phyloP scores from a whole-genome alignment of 306 rosid genomes.

The Trichosanthes cucumerina region DNA sequence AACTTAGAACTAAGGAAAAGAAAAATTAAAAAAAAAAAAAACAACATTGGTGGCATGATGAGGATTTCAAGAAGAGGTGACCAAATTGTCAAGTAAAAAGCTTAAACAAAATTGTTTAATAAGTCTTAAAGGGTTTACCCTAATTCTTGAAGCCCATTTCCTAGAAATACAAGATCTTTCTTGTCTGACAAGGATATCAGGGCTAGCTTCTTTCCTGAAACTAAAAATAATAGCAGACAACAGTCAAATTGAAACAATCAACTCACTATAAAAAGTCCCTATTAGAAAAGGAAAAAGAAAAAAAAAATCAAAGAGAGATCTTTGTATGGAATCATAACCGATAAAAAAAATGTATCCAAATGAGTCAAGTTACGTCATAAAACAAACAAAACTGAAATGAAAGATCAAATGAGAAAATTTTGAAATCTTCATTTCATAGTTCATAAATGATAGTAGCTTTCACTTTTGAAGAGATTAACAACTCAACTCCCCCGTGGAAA shows the following conservation, averaged over 20 bases:
- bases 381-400: not conserved
- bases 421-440: not conserved
- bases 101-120: not conserved
- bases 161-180: slow-evolving; percentile 66
- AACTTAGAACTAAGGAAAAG: not conserved
- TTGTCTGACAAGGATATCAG: slow-evolving; percentile 86
- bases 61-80: not conserved
- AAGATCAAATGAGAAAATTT: not conserved
- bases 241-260: not conserved
- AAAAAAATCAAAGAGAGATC: not conserved
- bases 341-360: not conserved
- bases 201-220: slow-evolving; percentile 63
- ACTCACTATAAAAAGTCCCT: not conserved
- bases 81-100: not conserved
- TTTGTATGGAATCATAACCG: not conserved
- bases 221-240: not conserved
- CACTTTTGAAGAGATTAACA: not conserved
- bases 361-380: not conserved
- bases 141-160: slow-evolving; percentile 64
- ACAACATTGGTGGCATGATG: not conserved
- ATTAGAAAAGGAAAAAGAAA: not conserved
- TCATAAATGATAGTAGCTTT: not conserved
- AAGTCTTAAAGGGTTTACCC: slow-evolving; percentile 42
- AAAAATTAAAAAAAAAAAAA: not conserved
- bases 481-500: not conserved